phyloP scores from a whole-genome alignment of 139 green algal genomes.

The Picochlorum sp. region DNA sequence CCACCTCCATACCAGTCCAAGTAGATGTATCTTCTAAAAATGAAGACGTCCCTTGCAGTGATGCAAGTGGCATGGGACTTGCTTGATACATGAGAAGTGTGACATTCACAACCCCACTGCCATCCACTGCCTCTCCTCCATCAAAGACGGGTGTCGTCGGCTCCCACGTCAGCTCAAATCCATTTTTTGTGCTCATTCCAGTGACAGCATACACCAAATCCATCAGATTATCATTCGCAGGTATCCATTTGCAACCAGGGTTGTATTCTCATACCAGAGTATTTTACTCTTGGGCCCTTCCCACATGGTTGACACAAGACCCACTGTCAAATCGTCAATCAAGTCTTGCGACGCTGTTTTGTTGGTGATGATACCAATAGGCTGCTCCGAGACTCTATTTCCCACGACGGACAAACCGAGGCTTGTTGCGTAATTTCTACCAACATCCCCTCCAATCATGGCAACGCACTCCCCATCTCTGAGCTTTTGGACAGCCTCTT shows the following conservation, averaged over 20 bases:
- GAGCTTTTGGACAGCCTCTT: not conserved
- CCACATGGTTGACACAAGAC: conserved; percentile 2
- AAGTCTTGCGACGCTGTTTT: not conserved
- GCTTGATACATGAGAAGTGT: not conserved
- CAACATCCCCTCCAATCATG: not conserved
- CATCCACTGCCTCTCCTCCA: not conserved
- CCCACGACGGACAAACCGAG: not conserved
- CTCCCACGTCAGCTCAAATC: not conserved
- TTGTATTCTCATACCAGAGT: conserved; percentile 2
- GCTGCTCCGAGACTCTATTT: not conserved
- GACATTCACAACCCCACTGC: not conserved
- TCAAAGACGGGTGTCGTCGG: not conserved
- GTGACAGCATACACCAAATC: not conserved
- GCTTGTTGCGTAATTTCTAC: not conserved
- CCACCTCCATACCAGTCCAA: conserved; percentile 4
- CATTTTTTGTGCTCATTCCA: conserved; percentile 2
- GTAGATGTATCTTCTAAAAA: not conserved
- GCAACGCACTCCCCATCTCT: not conserved
- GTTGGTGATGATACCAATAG: not conserved
- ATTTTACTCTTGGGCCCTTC: not conserved
- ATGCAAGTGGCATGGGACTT: conserved; percentile 5
- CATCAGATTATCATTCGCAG: not conserved
- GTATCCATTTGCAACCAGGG: conserved; percentile 4
- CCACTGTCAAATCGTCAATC: conserved; percentile 1
- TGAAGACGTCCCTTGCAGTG: not conserved